Evolutionary conservation across 768 basidiomycete genomes (phyloP).

Genomic region (Krasilnikovozyma curviuscula): DNA sequence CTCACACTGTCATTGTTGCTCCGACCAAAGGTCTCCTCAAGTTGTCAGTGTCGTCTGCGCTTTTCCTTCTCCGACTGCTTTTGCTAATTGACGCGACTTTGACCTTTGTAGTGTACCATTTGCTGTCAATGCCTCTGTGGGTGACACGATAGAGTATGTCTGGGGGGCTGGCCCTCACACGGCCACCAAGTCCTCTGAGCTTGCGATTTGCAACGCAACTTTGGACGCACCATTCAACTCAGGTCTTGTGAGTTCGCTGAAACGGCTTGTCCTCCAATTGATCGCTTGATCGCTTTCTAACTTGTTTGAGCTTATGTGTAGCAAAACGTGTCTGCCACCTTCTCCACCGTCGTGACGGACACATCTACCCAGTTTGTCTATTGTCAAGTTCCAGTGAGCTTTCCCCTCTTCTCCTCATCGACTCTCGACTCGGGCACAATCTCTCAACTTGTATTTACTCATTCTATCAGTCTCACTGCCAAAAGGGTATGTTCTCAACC

Average conservation of each 20-base stretch:
- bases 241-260: conserved; percentile 28
- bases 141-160: conserved; percentile 55
- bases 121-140: conserved; percentile 51
- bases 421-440: not conserved
- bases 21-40: conserved; percentile 39
- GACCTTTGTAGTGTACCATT: conserved; percentile 58
- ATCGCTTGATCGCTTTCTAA: not conserved
- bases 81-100: conserved; percentile 12
- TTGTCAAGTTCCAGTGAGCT: conserved; percentile 49
- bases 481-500: conserved; percentile 59
- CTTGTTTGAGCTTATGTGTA: not conserved
- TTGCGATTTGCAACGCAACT: conserved; percentile 56
- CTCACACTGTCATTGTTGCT: conserved; percentile 59
- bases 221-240: conserved; percentile 39
- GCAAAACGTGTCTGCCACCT: too few relatives aligned
- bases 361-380: conserved; percentile 56
- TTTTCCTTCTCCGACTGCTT: not conserved
- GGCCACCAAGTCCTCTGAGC: conserved; percentile 54
- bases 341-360: conserved; percentile 52
- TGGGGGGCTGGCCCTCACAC: conserved; percentile 67
- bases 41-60: not conserved
- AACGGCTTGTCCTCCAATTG: conserved; percentile 36
- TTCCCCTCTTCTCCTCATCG: conserved; percentile 22
- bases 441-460: not conserved
- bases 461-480: conserved; percentile 36